Conservation (phyloP, 1,139 yeast genomes). For the Lodderomyces parapsilosis region DNA sequence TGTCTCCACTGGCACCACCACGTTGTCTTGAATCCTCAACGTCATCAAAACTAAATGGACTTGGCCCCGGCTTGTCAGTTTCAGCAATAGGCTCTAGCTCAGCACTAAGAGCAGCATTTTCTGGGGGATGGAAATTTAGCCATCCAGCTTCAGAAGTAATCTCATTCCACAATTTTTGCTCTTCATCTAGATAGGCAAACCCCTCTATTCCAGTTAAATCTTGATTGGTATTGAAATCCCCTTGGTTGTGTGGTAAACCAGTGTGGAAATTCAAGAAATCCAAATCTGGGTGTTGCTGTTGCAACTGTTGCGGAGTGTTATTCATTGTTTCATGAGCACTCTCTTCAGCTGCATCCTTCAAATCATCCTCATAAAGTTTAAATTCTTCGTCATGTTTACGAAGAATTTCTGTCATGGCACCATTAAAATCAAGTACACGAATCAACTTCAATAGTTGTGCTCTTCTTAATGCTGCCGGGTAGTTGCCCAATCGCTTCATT, state of each 20-base stretch:
- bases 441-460: slow-evolving; percentile 69
- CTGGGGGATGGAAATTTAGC: slow-evolving; percentile 32
- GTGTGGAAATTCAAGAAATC: slow-evolving; percentile 22
- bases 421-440: slow-evolving; percentile 66
- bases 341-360: slow-evolving; percentile 3
- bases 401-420: slow-evolving; percentile 57
- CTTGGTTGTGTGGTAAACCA: slow-evolving; percentile 7
- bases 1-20: not conserved
- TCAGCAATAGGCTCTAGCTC: not conserved
- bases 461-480: slow-evolving; percentile 73
- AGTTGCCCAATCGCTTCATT: slow-evolving; percentile 75
- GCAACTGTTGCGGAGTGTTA: slow-evolving; percentile 9
- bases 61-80: not conserved
- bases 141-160: slow-evolving; percentile 74
- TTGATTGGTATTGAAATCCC: slow-evolving; percentile 32
- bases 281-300: slow-evolving; percentile 16
- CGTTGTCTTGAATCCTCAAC: not conserved
- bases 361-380: slow-evolving; percentile 1
- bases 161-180: slow-evolving; percentile 71
- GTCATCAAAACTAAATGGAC: not conserved
- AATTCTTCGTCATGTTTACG: slow-evolving; percentile 55
- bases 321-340: slow-evolving; percentile 3
- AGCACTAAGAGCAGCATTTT: not conserved
- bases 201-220: slow-evolving; percentile 47
- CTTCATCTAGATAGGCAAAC: slow-evolving; percentile 45